phyloP scores from a whole-genome alignment of 2,329 filamentous ascomycete genomes.

The Metarhizium sp. region DNA sequence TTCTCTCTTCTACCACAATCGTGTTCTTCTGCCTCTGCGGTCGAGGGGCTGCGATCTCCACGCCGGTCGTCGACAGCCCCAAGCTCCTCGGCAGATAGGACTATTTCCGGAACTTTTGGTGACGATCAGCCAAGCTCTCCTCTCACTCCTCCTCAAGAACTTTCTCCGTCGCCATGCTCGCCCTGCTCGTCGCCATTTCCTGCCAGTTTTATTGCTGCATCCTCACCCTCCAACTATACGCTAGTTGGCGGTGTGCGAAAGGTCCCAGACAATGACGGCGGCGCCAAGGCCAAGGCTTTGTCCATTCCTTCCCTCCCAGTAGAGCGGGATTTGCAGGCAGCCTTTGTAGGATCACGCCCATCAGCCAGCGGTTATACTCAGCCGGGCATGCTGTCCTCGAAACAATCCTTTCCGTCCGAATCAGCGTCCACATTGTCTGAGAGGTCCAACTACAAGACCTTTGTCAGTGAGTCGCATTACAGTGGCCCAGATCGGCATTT shows the following conservation, averaged over 20 bases:
- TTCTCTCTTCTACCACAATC: constrained; percentile 39
- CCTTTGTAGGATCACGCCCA: neutral
- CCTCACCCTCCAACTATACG: constrained; percentile 42
- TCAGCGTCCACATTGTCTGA: constrained; percentile 37
- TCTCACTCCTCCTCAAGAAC: constrained; percentile 37
- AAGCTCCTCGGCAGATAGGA: constrained; percentile 33
- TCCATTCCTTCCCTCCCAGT: neutral
- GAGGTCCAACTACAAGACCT: constrained; percentile 45
- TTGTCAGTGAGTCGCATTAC: constrained; percentile 20
- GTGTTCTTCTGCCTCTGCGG: constrained; percentile 17
- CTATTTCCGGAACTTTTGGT: constrained; percentile 17
- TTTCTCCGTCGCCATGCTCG: constrained; percentile 7
- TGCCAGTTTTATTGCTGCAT: constrained; percentile 9
- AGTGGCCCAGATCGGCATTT: neutral
- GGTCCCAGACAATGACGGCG: constrained; percentile 22
- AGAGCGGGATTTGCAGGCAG: neutral
- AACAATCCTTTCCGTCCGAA: constrained; percentile 18
- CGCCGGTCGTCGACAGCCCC: constrained; percentile 35
- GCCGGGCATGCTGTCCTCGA: constrained; percentile 11
- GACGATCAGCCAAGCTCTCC: constrained; percentile 40
- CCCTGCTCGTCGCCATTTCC: constrained; percentile 7
- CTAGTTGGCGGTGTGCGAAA: constrained; percentile 47
- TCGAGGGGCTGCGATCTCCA: constrained; percentile 27
- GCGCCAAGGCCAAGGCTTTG: neutral
- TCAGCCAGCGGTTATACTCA: neutral